Conservation (phyloP, 176 grass and related monocot genomes). For the Musa itinerans region DNA sequence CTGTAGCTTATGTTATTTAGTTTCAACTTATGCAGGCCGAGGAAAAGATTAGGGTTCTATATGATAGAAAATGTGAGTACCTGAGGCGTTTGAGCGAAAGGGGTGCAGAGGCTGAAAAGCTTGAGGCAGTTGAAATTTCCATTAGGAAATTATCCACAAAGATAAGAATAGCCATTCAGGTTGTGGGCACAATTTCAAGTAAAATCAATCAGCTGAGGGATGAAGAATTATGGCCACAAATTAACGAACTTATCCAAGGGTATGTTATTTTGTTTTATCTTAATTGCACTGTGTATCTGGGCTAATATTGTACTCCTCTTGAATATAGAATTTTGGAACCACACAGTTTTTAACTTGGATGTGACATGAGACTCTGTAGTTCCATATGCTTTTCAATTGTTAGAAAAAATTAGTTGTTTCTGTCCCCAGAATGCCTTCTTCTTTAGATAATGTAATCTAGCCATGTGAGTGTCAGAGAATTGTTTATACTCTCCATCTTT, state of each 20-base stretch:
- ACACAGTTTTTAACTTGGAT: too few species aligned
- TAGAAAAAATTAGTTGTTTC: too few species aligned
- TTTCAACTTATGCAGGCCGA: slow-evolving; percentile 9
- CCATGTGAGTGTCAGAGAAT: too few species aligned
- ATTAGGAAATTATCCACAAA: slow-evolving; percentile 8
- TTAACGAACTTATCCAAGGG: slow-evolving; percentile 14
- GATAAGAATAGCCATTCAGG: slow-evolving; percentile 9
- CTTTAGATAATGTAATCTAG: too few species aligned
- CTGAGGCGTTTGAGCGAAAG: slow-evolving; percentile 7
- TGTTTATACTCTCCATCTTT: too few species aligned
- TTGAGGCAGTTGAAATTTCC: not conserved
- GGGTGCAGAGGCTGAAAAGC: slow-evolving; percentile 14
- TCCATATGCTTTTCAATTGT: too few species aligned
- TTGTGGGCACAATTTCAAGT: slow-evolving; percentile 8
- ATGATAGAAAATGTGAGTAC: slow-evolving; percentile 4
- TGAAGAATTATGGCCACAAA: slow-evolving; percentile 9
- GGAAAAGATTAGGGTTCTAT: slow-evolving; percentile 9
- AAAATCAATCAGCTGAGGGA: slow-evolving; percentile 16
- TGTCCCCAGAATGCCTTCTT: too few species aligned
- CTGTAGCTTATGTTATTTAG: not conserved
- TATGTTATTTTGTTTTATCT: not conserved
- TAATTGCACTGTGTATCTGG: not conserved
- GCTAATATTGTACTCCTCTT: too few species aligned
- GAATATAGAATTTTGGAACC: too few species aligned
- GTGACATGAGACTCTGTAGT: too few species aligned